These are phyloP conservation scores for Chaetomiaceae sp. DNA, from an alignment of 2,329 filamentous ascomycete genomes.

Conservation along the genomic window DNA sequence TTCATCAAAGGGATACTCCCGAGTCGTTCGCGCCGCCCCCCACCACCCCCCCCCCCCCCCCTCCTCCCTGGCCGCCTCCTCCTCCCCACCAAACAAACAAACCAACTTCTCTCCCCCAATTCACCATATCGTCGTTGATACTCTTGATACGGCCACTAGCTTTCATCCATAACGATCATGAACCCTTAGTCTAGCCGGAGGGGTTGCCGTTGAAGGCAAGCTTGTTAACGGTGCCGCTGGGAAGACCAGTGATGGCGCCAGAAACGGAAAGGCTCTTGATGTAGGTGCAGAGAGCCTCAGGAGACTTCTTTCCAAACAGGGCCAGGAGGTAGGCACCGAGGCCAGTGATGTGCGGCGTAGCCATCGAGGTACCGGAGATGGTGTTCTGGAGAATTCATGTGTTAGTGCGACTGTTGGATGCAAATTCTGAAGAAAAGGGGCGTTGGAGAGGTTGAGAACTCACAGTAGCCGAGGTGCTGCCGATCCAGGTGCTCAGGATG, in stretches of 20 bases:
- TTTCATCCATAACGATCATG: too few relatives aligned
- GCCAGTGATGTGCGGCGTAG: constrained; percentile 33
- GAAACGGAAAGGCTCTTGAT: constrained; percentile 40
- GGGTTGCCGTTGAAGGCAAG: constrained; percentile 53
- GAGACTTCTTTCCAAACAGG: constrained; percentile 38
- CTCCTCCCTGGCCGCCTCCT: too few relatives aligned
- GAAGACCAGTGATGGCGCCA: constrained; percentile 38
- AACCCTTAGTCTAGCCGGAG: constrained; percentile 23
- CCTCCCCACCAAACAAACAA: too few relatives aligned
- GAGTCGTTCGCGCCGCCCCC: too few relatives aligned
- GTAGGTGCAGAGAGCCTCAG: constrained; percentile 43
- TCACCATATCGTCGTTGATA: too few relatives aligned
- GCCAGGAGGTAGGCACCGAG: constrained; percentile 39
- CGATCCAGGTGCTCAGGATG: constrained; percentile 46
- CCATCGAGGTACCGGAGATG: constrained; percentile 45
- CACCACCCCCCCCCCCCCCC: too few relatives aligned
- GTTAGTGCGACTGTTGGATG: background rate
- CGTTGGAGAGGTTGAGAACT: background rate
- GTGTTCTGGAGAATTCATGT: constrained; percentile 26
- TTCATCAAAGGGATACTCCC: too few relatives aligned
- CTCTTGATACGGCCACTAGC: too few relatives aligned
- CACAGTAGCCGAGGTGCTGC: constrained; percentile 33
- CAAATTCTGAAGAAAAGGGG: too few relatives aligned
- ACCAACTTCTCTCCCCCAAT: too few relatives aligned
- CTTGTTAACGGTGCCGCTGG: constrained; percentile 44